Evolutionary conservation across 2,329 filamentous ascomycete species (phyloP).

Genomic region (Pseudogymnoascus sp.): DNA sequence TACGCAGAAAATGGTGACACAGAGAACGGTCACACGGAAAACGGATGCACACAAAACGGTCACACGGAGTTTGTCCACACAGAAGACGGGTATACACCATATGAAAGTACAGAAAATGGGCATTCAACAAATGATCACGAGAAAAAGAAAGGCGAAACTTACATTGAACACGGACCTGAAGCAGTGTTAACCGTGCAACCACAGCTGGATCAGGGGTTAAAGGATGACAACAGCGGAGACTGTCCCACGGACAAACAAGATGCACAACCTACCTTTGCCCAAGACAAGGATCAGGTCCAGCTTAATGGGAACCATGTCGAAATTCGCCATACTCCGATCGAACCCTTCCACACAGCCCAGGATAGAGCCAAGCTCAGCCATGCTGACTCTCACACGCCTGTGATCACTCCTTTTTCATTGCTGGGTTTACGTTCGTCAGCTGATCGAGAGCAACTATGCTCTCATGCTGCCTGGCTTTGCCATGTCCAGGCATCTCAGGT

Average conservation of each 20-base stretch:
- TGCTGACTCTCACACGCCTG: neutral
- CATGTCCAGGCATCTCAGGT: neutral
- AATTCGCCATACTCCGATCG: neutral
- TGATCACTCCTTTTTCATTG: neutral
- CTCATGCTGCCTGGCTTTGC: neutral
- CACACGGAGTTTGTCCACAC: neutral
- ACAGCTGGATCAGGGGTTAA: neutral
- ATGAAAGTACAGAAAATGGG: neutral
- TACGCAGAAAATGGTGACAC: neutral
- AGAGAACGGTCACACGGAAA: neutral
- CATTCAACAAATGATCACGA: neutral
- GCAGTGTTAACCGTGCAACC: neutral
- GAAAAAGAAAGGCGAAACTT: neutral
- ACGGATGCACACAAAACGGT: neutral
- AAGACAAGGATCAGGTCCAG: neutral
- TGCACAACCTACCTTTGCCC: neutral
- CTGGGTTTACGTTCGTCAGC: neutral
- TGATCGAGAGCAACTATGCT: neutral
- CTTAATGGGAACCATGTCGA: neutral
- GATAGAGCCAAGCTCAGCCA: neutral
- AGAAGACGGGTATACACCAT: neutral
- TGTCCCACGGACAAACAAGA: neutral
- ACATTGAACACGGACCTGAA: neutral
- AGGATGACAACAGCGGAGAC: neutral
- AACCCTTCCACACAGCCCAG: neutral